Evolutionary conservation across 2,329 filamentous ascomycete species (phyloP).

Genomic region (Neoarthrinium moseri): DNA sequence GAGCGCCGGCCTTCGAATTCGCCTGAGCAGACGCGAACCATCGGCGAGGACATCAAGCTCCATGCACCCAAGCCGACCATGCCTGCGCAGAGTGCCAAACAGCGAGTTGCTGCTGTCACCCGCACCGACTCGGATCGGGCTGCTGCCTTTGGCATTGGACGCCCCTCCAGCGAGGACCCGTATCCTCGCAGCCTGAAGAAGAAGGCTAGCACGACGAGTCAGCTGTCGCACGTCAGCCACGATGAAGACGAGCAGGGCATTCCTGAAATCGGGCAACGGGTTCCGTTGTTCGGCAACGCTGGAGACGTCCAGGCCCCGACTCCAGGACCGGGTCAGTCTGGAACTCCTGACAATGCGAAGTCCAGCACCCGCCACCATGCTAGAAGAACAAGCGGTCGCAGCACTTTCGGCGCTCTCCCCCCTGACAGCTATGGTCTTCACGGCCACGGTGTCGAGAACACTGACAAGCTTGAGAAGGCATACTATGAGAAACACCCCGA

Average conservation of each 20-base stretch:
- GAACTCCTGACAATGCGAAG: conserved; percentile 31
- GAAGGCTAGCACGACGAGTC: conserved; percentile 56
- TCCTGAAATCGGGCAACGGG: conserved; percentile 86
- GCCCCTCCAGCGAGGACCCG: conserved; percentile 56
- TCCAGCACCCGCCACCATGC: conserved; percentile 55
- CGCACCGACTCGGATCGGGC: conserved; percentile 88
- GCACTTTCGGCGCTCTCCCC: conserved; percentile 65
- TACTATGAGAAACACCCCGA: conserved; percentile 95
- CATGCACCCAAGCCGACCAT: conserved; percentile 88
- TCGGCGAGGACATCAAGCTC: conserved; percentile 79
- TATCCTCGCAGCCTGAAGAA: conserved; percentile 56
- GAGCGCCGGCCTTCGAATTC: conserved; percentile 37
- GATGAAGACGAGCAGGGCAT: conserved; percentile 80
- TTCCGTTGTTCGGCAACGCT: conserved; percentile 89
- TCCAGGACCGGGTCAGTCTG: conserved; percentile 57
- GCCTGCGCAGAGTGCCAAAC: conserved; percentile 76
- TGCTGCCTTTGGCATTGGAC: conserved; percentile 80
- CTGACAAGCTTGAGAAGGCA: conserved; percentile 83
- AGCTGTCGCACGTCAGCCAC: conserved; percentile 50
- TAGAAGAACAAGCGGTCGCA: conserved; percentile 68
- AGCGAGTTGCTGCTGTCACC: conserved; percentile 79
- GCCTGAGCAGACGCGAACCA: conserved; percentile 72
- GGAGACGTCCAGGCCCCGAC: conserved; percentile 96
- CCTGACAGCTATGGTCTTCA: conserved; percentile 92
- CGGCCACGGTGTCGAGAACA: conserved; percentile 74